Evolutionary conservation across 257 asterid genomes (phyloP).

Genomic region (Petunia secreta): DNA sequence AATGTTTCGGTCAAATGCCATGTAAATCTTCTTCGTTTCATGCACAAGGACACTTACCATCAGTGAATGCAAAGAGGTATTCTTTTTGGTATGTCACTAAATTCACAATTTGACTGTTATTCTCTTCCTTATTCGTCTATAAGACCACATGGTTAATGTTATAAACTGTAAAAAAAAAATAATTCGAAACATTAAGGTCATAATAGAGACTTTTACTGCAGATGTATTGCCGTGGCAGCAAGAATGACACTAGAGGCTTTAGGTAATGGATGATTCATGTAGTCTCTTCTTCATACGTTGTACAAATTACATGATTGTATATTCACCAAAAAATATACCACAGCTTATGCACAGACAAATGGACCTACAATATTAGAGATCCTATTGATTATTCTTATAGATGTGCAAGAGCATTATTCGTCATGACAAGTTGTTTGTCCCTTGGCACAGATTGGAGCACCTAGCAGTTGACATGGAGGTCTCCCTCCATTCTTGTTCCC

Average conservation of each 20-base stretch:
- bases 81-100: too few species aligned
- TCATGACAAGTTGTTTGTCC: neutral
- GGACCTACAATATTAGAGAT: neutral
- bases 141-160: too few species aligned
- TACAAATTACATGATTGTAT: neutral
- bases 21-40: too few species aligned
- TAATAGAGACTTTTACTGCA: slow-evolving; percentile 31
- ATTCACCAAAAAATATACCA: neutral
- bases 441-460: neutral
- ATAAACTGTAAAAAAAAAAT: too few species aligned
- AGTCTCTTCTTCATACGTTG: slow-evolving; percentile 20
- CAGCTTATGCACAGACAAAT: neutral
- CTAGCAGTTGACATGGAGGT: neutral
- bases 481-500: neutral
- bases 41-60: too few species aligned
- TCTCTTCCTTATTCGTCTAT: too few species aligned
- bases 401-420: neutral
- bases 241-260: slow-evolving; percentile 82
- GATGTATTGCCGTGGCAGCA: slow-evolving; percentile 98
- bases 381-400: neutral
- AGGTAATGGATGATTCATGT: slow-evolving; percentile 51
- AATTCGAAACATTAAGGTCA: too few species aligned
- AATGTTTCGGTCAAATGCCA: too few species aligned
- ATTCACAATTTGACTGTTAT: too few species aligned
- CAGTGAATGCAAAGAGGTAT: too few species aligned